phyloP scores from a whole-genome alignment of 768 basidiomycete genomes.

The Lactarius indigo region DNA sequence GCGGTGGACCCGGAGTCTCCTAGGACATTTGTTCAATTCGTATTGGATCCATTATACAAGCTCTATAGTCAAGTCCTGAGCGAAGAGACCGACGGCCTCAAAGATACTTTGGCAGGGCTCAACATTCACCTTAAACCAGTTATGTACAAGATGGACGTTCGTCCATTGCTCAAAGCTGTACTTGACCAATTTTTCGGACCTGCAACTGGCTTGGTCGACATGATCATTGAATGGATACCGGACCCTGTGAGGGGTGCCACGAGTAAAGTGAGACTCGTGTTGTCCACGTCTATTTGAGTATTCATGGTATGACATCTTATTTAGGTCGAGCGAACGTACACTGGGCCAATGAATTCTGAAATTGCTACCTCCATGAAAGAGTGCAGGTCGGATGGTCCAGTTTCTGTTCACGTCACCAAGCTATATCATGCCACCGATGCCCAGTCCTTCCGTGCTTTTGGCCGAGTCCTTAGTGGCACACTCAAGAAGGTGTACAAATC shows the following conservation, averaged over 20 bases:
- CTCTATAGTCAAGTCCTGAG: constrained; percentile 93
- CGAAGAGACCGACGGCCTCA: constrained; percentile 87
- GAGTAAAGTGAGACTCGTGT: constrained; percentile 47
- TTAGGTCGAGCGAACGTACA: constrained; percentile 84
- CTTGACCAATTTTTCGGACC: constrained; percentile 95
- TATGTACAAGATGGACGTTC: constrained; percentile 98
- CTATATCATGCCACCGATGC: constrained; percentile 97
- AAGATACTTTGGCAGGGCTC: constrained; percentile 69
- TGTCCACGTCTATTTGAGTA: constrained; percentile 4
- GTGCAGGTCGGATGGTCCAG: constrained; percentile 79
- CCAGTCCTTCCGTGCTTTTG: constrained; percentile 94
- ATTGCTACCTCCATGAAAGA: constrained; percentile 75
- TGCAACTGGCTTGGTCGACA: constrained; percentile 84
- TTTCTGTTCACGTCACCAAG: constrained; percentile 92
- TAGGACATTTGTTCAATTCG: constrained; percentile 92
- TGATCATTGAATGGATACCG: constrained; percentile 88
- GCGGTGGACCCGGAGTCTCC: constrained; percentile 71
- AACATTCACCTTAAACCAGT: constrained; percentile 86
- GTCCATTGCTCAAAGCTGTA: constrained; percentile 90
- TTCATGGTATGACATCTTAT: constrained; percentile 5
- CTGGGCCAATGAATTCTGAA: constrained; percentile 81
- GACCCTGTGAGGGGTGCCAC: constrained; percentile 62
- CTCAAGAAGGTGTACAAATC: constrained; percentile 71
- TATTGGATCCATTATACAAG: constrained; percentile 95
- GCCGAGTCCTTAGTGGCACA: constrained; percentile 91